Conservation (phyloP, 768 basidiomycete species). For the Astraeus odoratus region DNA sequence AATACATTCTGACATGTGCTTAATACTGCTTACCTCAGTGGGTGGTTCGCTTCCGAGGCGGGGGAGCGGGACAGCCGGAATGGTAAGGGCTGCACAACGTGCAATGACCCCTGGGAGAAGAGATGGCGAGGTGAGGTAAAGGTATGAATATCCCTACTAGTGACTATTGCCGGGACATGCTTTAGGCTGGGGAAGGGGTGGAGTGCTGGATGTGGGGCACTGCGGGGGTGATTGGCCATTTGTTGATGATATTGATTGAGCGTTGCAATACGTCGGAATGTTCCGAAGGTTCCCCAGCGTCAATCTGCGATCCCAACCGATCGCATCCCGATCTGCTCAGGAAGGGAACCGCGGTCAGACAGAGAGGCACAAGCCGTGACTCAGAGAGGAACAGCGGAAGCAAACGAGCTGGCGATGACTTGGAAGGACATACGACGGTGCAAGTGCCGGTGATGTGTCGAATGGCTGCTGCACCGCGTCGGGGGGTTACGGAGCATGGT, state of each 20-base stretch:
- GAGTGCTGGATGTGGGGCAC: not conserved
- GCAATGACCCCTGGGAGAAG: no score
- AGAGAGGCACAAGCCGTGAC: no score
- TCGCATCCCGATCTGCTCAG: no score
- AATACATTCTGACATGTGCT: no score
- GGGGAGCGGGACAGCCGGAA: no score
- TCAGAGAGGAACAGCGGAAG: no score
- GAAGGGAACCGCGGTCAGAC: no score
- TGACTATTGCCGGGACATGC: no score
- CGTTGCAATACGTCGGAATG: no score
- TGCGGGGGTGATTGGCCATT: conserved; percentile 1
- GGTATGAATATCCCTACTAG: no score
- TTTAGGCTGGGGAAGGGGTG: not conserved
- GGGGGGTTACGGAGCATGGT: not conserved
- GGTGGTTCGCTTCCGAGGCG: not conserved
- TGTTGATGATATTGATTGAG: not conserved
- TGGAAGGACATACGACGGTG: not conserved
- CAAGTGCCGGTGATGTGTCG: not conserved
- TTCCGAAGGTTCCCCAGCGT: not conserved
- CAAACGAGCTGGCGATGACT: not conserved
- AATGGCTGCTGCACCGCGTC: not conserved
- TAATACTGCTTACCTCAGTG: no score
- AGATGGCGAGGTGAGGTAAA: no score
- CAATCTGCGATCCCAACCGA: not conserved
- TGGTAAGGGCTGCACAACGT: not conserved